Base-by-base conservation (phyloP, 208 protist species). In the Trypanosoma platydactyli region DNA sequence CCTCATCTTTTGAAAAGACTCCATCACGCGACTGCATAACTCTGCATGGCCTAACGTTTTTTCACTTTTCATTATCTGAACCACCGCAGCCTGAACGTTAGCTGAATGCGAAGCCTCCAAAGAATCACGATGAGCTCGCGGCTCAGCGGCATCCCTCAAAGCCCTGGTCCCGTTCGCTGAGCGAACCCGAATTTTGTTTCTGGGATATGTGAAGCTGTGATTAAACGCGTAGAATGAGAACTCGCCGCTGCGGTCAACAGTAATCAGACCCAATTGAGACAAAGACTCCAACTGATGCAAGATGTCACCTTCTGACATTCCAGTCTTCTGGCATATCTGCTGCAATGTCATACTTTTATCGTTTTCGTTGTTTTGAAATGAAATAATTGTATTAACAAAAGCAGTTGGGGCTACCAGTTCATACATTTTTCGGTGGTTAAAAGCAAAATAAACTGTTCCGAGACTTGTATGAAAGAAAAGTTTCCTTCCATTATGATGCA, bases 401-500 rank as follows among this genome's bases (percentile, higher is more conserved):
- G 86, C 61, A 9, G 89, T 89, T 41, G 82, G 84, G 35, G 86
- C 83, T 16, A 75, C 67, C 18, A 95, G 67, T 9, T 64, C 54
- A 65, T 90, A 92, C 22, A 11, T 45, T 57, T 65, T 74, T 2
- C 57, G 56, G 20, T 71, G 70, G 48, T 83, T 76, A 18, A 92
- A 70, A 42, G 73, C 46, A 68, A 91, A 90, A n/a, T 50, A 54
- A 15, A 92, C 77, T 15, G 76, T 89, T 1, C 89, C 89, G 6
- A 86, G 71, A 29, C 68, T 77, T 46, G 80, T 74, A 62, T 90
- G 76, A 71, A 95, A 93, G 1, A 62, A 59, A 29, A 95, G 68
- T 57, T 76, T 79, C n/a, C 89, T 63, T 13, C 84, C 86, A 62
- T 88, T 92, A 73, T 92, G 84, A 35, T 67, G 84, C 16, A 57